Percentiles rank a stretch among this genome's conserved stretches.
Evolutionary conservation across 495 filamentous ascomycete genomes (phyloP).

Genomic region (Glarea lozoyensis): DNA sequence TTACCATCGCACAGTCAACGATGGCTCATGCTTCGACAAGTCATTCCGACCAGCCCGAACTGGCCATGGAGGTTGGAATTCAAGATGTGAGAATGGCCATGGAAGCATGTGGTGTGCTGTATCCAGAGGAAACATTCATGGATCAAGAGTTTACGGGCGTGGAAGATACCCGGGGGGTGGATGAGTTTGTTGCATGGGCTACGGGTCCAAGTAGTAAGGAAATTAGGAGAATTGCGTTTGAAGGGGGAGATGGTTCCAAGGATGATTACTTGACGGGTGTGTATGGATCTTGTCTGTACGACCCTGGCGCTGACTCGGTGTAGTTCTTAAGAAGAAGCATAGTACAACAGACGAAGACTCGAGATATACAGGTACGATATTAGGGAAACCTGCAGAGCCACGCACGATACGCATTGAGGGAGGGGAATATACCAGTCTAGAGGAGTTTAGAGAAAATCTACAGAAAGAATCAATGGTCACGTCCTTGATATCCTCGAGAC

Average conservation of each 20-base stretch:
- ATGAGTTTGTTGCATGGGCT: constrained; percentile 67
- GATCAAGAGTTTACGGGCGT: constrained; percentile 32
- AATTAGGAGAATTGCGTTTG: constrained; percentile 58
- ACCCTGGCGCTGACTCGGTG: constrained; percentile 5
- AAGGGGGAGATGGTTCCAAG: constrained; percentile 37
- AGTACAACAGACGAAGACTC: constrained; percentile 75
- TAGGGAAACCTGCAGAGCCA: constrained; percentile 62
- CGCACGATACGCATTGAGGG: constrained; percentile 64
- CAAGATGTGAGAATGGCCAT: constrained; percentile 78
- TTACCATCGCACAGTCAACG: constrained; percentile 55
- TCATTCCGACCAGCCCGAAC: constrained; percentile 29
- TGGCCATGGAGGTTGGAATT: constrained; percentile 32
- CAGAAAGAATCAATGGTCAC: constrained; percentile 16
- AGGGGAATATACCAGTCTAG: constrained; percentile 53
- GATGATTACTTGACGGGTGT: constrained; percentile 67
- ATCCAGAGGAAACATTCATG: constrained; percentile 41
- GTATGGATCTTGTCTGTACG: not conserved
- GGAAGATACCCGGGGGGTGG: constrained; percentile 68
- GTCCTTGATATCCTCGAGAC: constrained; percentile 23
- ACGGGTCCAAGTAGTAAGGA: constrained; percentile 57
- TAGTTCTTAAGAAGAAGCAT: constrained; percentile 73
- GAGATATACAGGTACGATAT: constrained; percentile 67
- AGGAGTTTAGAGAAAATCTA: constrained; percentile 47
- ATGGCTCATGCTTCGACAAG: constrained; percentile 47
- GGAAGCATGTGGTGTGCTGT: constrained; percentile 61